Conservation (phyloP, 148 eudicot species). For the Agrostemma githago region DNA sequence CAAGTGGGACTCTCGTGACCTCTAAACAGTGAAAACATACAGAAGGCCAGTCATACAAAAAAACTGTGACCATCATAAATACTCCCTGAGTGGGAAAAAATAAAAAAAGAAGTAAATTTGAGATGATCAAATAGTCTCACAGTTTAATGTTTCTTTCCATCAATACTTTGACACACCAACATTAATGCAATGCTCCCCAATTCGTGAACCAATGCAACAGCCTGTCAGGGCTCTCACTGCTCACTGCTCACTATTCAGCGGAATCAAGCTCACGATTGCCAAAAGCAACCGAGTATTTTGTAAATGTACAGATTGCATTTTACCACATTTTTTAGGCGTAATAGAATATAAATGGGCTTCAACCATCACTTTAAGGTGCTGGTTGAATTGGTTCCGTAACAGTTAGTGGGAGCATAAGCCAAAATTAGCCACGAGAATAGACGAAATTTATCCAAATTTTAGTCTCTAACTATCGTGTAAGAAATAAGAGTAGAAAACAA, state of each 20-base stretch:
- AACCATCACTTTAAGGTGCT: too few species aligned
- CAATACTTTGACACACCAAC: constrained; percentile 6
- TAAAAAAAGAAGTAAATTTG: too few species aligned
- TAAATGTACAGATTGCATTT: too few species aligned
- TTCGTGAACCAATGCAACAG: constrained; percentile 1
- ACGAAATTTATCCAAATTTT: too few species aligned
- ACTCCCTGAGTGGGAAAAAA: neutral
- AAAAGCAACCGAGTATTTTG: neutral
- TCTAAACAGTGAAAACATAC: constrained; percentile 1
- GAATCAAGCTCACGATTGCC: neutral
- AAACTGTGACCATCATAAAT: constrained; percentile 29
- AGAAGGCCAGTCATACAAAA: constrained; percentile 3
- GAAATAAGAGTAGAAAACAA: too few species aligned
- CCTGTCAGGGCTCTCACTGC: neutral
- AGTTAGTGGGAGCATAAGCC: too few species aligned
- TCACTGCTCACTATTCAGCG: neutral
- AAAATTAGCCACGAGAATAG: too few species aligned
- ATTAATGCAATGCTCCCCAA: constrained; percentile 11
- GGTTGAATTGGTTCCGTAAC: too few species aligned
- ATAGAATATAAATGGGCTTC: too few species aligned
- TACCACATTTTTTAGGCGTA: too few species aligned
- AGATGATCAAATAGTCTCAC: constrained; percentile 3
- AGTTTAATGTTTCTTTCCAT: constrained; percentile 11
- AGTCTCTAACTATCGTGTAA: too few species aligned
- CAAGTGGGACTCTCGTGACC: constrained; percentile 21